These are phyloP conservation scores for Phialophora chinensis DNA, from an alignment of 2,329 filamentous ascomycete genomes.

Conservation along the genomic window DNA sequence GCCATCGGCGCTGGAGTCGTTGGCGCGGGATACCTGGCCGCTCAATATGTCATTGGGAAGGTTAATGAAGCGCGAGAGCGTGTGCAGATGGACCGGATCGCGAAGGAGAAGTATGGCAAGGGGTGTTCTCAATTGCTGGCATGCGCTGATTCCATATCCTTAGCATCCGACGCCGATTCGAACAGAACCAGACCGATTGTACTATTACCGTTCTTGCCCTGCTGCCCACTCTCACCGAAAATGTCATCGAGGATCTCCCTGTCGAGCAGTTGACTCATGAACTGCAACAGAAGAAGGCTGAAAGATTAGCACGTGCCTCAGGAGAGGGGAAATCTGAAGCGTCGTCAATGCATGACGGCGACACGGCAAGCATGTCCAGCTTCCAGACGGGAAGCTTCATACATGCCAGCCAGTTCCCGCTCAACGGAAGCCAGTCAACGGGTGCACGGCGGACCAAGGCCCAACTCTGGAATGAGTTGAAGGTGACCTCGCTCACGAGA, in stretches of 20 bases:
- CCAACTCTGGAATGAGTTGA: conserved; percentile 96
- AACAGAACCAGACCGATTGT: conserved; percentile 99
- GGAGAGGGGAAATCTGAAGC: conserved; percentile 64
- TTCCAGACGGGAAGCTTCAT: conserved; percentile 81
- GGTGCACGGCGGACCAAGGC: conserved; percentile 76
- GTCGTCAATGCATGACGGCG: conserved; percentile 79
- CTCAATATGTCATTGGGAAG: conserved; percentile 90
- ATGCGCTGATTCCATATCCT: conserved; percentile 27
- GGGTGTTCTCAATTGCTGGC: conserved; percentile 2
- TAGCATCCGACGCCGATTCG: conserved; percentile 91
- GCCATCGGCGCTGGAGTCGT: conserved; percentile 86
- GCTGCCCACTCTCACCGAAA: conserved; percentile 86
- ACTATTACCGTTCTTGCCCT: conserved; percentile 97
- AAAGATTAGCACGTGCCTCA: conserved; percentile 56
- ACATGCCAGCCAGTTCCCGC: conserved; percentile 76
- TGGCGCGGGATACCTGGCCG: conserved; percentile 87
- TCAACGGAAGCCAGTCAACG: conserved; percentile 49
- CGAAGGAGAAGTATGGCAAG: conserved; percentile 84
- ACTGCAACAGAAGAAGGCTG: conserved; percentile 88
- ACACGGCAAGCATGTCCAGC: conserved; percentile 76
- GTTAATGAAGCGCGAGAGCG: conserved; percentile 92
- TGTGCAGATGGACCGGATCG: conserved; percentile 94
- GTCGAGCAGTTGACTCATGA: conserved; percentile 93
- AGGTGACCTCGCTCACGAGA: conserved; percentile 87
- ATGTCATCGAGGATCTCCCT: conserved; percentile 83